Base-by-base conservation (phyloP, 768 basidiomycete genomes). In the Lactifluus volemus region DNA sequence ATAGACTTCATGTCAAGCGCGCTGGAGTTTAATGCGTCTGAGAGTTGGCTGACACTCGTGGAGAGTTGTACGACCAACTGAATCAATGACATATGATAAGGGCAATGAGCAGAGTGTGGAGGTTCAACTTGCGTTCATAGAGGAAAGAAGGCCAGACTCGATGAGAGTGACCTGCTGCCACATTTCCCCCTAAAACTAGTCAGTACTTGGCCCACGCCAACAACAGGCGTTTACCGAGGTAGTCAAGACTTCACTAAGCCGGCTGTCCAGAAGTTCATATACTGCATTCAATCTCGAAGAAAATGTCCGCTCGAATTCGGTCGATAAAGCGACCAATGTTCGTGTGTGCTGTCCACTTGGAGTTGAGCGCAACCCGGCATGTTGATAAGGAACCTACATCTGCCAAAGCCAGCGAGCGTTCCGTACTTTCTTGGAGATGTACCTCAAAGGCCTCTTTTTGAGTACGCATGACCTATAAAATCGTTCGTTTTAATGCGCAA, bases 221-320 rank as follows among this genome's bases (percentile, higher is more conserved):
- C 2, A 14, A 44, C 45, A 29, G 15, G 48, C 29, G 21, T 56
- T 4, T 53, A 63, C 61, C 2, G 61, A 58, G 57, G 45, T 32
- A 17, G 21, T 41, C 29, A 58, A 41, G 29, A 48, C 14, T 30
- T 39, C 47, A n/a, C 56, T 10, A 19, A 62, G 44, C 25, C 51
- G 56, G 14, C 36, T 8, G 12, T 63, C 57, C 3, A 63, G 52
- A 30, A 54, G 12, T 17, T 42, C 52, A 53, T 49, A 58, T 1
- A 39, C 57, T 15, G 61, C 44, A 6, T 54, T 44, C 47, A 63
- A 44, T 44, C 34, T 53, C 34, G 52, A 44, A 50, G 52, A 45
- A 32, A 63, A 58, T 15, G 51, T 34, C 15, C 41, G 56, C 47
- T 58, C 61, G n/a, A 63, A 58, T n/a, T 58, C 61, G 39, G 52